Evolutionary conservation across 768 basidiomycete genomes (phyloP).

Genomic region (Pisolithus orientalis): DNA sequence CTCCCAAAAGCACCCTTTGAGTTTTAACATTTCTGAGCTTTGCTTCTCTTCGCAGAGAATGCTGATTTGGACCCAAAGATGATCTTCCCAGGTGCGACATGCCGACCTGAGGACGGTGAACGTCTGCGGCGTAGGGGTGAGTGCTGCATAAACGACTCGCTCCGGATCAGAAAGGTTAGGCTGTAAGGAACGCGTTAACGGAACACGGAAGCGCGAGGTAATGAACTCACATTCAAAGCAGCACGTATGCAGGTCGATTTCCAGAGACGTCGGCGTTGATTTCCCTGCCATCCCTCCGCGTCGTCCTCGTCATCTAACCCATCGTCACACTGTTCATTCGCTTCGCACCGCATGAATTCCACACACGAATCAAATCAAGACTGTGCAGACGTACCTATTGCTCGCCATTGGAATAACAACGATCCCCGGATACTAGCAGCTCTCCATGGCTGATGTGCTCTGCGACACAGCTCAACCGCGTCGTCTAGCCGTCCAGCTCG

Average conservation of each 20-base stretch:
- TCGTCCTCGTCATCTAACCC: conserved; percentile 38
- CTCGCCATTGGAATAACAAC: conserved; percentile 67
- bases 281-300: conserved; percentile 61
- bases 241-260: conserved; percentile 78
- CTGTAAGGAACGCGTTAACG: conserved; percentile 24
- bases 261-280: conserved; percentile 76
- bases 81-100: conserved; percentile 91
- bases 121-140: conserved; percentile 69
- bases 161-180: conserved; percentile 61
- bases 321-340: conserved; percentile 45
- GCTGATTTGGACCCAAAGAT: conserved; percentile 87
- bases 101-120: conserved; percentile 59
- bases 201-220: background rate
- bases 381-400: conserved; percentile 47
- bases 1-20: conserved; percentile 80
- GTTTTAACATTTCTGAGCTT: conserved; percentile 55
- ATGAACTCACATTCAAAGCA: conserved; percentile 62
- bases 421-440: conserved; percentile 87
- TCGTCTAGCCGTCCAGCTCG: conserved; percentile 82
- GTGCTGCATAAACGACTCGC: conserved; percentile 82
- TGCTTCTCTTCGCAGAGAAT: conserved; percentile 78
- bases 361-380: background rate
- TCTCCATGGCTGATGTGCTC: conserved; percentile 86
- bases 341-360: conserved; percentile 27
- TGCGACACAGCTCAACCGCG: conserved; percentile 75